Evolutionary conservation across 1,139 yeast species (phyloP).

Genomic region (Candida sojae): DNA sequence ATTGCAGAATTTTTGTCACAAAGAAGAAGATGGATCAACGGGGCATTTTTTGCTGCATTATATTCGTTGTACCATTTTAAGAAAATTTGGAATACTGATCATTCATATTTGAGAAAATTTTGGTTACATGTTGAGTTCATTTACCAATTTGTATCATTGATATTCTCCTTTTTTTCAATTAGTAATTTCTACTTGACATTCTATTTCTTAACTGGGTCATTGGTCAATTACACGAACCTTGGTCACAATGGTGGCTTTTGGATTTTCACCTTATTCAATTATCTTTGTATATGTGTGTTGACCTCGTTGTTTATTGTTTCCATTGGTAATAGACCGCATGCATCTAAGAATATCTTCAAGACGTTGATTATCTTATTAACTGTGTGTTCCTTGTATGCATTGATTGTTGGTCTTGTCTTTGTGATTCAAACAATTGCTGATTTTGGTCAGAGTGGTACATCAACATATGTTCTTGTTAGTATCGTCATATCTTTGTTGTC

Average conservation of each 20-base stretch:
- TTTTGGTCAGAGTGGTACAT: constrained; percentile 38
- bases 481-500: constrained; percentile 83
- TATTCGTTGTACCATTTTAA: constrained; percentile 79
- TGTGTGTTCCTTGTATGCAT: constrained; percentile 77
- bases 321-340: constrained; percentile 95
- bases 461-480: constrained; percentile 63
- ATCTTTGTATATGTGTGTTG: constrained; percentile 75
- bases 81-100: constrained; percentile 86
- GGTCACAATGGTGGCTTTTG: constrained; percentile 75
- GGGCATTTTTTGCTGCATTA: constrained; percentile 95
- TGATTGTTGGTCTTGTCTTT: constrained; percentile 80
- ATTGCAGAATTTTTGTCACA: constrained; percentile 91
- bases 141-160: constrained; percentile 73
- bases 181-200: constrained; percentile 90
- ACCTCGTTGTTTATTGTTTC: constrained; percentile 87
- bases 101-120: constrained; percentile 71
- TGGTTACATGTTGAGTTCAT: constrained; percentile 80
- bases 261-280: constrained; percentile 81
- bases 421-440: constrained; percentile 56
- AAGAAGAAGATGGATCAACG: constrained; percentile 97
- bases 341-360: constrained; percentile 70
- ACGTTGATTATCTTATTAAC: constrained; percentile 71
- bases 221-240: constrained; percentile 51
- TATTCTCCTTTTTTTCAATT: constrained; percentile 87
- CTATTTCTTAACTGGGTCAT: constrained; percentile 89